Base-by-base conservation (phyloP, 495 filamentous ascomycete species). In the Bryoglossum gracile region DNA sequence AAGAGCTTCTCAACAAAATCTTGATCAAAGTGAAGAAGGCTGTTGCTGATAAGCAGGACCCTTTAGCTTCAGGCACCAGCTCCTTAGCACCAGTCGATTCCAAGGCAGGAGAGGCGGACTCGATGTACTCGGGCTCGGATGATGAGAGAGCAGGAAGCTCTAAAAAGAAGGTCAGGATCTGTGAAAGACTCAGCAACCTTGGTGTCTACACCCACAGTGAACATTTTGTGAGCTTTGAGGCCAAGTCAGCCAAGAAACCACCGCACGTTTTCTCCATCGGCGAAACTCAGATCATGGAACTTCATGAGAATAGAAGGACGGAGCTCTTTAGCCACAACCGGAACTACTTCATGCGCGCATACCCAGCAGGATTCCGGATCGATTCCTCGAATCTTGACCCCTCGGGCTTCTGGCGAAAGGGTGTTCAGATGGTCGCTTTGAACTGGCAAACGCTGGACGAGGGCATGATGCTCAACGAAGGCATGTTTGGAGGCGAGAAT, bases 391-490 rank as follows among this genome's bases (percentile, higher is more conserved):
- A 95, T 58, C 74, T 88, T 8, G 86, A 95, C 55, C 89, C 91
- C 0, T 73, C 76, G 1, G 68, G 80, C 25, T 90, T 88, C 70
- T 96, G 91, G 91, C 72, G 86, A 2, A 82, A 86, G 50, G 91
- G 91, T 8, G 85, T 92, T 3, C 91, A 97, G 67, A 82, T 95
- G 36, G 88, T 94, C 0, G 91, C 91, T 1, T 71, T 96, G 33
- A 97, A 96, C 65, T 97, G 91, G 90, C 91, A 97, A 57, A 83
- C 81, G 46, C 80, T 81, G 59, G 91, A 96, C 59, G 81, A 83
- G 48, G 90, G 87, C 10, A 94, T 88, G 84, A 96, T 96, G 91
- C 76, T 95, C 1, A 95, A 95, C 59, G 80, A 89, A 57, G 91
- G 78, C 48, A 91, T 96, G 88, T 97, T 97, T 61, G 73, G 75